Conservation (phyloP, 345 rosid species). For the Acer yangbiense region DNA sequence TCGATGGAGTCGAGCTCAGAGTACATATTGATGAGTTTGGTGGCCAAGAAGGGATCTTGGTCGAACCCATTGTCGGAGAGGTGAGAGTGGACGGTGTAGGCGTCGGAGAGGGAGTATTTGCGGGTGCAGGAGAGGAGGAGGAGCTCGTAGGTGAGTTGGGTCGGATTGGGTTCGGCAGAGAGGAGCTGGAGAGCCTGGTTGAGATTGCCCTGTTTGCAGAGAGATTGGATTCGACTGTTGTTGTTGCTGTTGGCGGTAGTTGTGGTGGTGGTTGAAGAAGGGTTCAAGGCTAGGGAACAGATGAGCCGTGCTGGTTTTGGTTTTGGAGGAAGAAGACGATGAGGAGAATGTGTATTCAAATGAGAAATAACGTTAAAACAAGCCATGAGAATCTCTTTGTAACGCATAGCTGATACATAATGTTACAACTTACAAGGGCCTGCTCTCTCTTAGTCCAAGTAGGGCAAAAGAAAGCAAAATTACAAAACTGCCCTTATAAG, state of each 20-base stretch:
- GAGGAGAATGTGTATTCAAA: conserved; percentile 22
- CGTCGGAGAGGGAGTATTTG: conserved; percentile 61
- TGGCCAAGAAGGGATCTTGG: conserved; percentile 91
- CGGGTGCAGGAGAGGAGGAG: conserved; percentile 68
- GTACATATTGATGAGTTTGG: conserved; percentile 80
- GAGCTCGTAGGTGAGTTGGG: conserved; percentile 85
- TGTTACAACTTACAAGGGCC: no score
- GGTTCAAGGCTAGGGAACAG: conserved; percentile 40
- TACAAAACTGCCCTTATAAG: no score
- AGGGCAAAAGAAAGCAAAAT: no score
- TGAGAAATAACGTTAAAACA: conserved; percentile 8
- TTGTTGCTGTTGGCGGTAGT: conserved; percentile 26
- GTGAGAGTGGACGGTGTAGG: conserved; percentile 60
- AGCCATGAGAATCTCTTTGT: no score
- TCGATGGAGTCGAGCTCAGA: conserved; percentile 52
- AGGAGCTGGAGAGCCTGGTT: conserved; percentile 74
- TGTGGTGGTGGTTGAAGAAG: conserved; percentile 29
- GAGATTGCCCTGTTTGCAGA: conserved; percentile 73
- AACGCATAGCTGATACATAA: no score
- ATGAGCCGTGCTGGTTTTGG: conserved; percentile 27
- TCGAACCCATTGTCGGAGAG: conserved; percentile 69
- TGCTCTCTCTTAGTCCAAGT: no score
- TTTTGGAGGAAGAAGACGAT: conserved; percentile 30
- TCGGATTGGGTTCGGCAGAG: conserved; percentile 54
- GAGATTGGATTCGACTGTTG: conserved; percentile 59